phyloP scores from a whole-genome alignment of 768 basidiomycete genomes.

The Boletus rubropictus region DNA sequence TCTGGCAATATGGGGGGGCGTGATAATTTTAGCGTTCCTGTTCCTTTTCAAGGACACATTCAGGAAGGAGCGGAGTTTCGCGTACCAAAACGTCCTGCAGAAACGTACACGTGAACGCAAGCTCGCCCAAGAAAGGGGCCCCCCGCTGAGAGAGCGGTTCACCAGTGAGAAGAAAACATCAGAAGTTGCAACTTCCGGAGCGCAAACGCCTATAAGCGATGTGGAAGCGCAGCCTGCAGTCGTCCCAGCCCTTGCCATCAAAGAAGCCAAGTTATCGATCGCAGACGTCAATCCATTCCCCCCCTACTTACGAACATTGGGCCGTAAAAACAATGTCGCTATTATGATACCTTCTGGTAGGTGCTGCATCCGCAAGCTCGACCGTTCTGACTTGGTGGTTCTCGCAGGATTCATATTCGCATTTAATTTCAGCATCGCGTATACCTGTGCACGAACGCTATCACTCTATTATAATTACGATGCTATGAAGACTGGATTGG shows the following conservation, averaged over 20 bases:
- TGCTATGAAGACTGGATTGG: constrained; percentile 69
- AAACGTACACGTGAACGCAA: constrained; percentile 30
- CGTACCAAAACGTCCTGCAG: constrained; percentile 66
- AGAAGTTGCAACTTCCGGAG: neutral
- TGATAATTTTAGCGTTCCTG: constrained; percentile 52
- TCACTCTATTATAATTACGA: constrained; percentile 58
- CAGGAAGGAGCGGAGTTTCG: constrained; percentile 72
- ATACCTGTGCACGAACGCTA: constrained; percentile 72
- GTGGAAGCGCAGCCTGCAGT: constrained; percentile 18
- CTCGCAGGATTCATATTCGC: constrained; percentile 61
- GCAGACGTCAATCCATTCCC: constrained; percentile 68
- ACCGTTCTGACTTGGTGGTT: neutral
- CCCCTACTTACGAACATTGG: constrained; percentile 54
- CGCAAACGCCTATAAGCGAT: constrained; percentile 18
- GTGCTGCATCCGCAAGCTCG: constrained; percentile 8
- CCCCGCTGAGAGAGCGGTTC: neutral
- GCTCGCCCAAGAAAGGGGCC: constrained; percentile 13
- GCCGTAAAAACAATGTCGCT: constrained; percentile 59
- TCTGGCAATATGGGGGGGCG: constrained; percentile 56
- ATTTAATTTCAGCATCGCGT: constrained; percentile 62
- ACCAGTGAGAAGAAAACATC: constrained; percentile 6
- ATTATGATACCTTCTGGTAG: constrained; percentile 40
- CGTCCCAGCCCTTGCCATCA: constrained; percentile 13
- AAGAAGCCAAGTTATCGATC: constrained; percentile 51
- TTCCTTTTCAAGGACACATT: constrained; percentile 81